Conservation (phyloP, 2,329 filamentous ascomycete species). For the Plectosphaerella cucumerina region DNA sequence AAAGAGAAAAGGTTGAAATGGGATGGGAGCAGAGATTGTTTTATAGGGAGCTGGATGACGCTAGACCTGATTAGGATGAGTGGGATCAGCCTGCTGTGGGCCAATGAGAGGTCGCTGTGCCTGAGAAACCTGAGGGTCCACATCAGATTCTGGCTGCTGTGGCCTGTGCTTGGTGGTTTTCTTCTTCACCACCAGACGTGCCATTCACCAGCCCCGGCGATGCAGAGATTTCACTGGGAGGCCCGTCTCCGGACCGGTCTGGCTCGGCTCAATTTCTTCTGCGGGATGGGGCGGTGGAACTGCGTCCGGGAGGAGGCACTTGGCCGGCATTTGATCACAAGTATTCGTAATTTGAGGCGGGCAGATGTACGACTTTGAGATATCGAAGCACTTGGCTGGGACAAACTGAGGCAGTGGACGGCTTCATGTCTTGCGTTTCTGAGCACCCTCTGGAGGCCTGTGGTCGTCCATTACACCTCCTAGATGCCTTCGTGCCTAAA, state of each 20-base stretch:
- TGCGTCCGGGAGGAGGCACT: no score
- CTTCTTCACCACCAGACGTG: background rate
- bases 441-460: no score
- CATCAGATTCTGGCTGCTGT: background rate
- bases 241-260: background rate
- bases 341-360: no score
- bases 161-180: background rate
- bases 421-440: no score
- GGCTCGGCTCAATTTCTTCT: background rate
- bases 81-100: background rate
- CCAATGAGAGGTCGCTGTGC: background rate
- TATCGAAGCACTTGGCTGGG: no score
- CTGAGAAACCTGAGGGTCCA: slow-evolving; percentile 1
- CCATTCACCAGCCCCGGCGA: background rate
- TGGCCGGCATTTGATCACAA: no score
- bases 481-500: no score
- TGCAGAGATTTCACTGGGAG: background rate
- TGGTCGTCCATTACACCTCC: no score
- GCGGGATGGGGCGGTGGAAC: no score
- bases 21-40: slow-evolving; percentile 21
- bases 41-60: slow-evolving; percentile 31
- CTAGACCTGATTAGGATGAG: background rate
- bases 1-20: slow-evolving; percentile 32
- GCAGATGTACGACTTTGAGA: no score
- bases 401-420: no score